Conservation (phyloP, 192 early-diverging fungal species). For the Rhizoclosmatium globosum region DNA sequence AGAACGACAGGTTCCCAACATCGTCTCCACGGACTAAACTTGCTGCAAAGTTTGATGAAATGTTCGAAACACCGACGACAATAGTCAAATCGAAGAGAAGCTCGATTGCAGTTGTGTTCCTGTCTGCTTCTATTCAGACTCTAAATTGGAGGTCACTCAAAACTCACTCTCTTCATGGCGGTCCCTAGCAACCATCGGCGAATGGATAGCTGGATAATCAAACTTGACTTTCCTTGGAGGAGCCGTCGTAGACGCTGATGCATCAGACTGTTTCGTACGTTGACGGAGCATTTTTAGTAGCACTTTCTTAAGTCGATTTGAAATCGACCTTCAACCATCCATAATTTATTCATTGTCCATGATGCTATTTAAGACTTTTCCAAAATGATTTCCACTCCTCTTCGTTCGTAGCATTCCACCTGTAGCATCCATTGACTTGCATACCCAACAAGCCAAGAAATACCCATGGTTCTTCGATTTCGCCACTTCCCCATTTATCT, state of each 20-base stretch:
- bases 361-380: not conserved
- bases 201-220: constrained; percentile 1
- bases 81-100: constrained; percentile 6
- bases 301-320: constrained; percentile 4
- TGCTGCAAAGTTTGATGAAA: not conserved
- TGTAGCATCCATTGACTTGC: not conserved
- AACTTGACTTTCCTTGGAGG: not conserved
- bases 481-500: not conserved
- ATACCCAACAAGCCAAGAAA: constrained; percentile 17
- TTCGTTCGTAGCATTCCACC: constrained; percentile 8
- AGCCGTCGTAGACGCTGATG: not conserved
- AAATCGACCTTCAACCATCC: not conserved
- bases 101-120: not conserved
- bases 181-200: constrained; percentile 8
- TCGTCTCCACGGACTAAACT: not conserved
- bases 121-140: not conserved
- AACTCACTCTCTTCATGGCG: not conserved
- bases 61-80: not conserved
- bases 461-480: constrained; percentile 17
- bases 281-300: not conserved
- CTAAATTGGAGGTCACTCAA: no score
- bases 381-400: constrained; percentile 13
- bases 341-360: no score
- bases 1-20: not conserved
- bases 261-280: not conserved